Conservation (phyloP, 306 rosid species). For the Leucaena leucocephala region DNA sequence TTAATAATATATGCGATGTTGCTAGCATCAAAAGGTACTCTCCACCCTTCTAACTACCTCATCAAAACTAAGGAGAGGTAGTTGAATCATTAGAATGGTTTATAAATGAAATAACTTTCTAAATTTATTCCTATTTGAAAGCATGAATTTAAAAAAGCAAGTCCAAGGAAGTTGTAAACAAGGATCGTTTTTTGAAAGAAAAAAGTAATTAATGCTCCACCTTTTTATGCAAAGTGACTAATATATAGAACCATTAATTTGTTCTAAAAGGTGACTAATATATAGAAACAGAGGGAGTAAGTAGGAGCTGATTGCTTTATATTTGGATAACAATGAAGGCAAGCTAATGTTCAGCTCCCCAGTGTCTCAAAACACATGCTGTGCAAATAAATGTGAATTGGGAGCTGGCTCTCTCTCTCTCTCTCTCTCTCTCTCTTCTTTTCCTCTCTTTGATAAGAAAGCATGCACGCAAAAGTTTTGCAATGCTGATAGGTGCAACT, state of each 20-base stretch:
- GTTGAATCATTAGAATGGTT: neutral
- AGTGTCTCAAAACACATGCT: slow-evolving; percentile 8
- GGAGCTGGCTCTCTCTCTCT: neutral
- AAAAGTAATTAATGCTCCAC: neutral
- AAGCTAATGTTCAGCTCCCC: slow-evolving; percentile 1
- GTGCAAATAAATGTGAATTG: slow-evolving; percentile 15
- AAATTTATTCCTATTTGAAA: too few relatives aligned
- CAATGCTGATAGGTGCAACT: slow-evolving; percentile 23
- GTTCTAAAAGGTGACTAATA: neutral
- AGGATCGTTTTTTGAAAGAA: neutral
- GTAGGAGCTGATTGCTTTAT: neutral
- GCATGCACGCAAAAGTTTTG: slow-evolving; percentile 19
- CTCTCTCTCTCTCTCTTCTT: too few relatives aligned
- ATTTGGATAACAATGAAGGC: neutral
- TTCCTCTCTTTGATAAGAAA: slow-evolving; percentile 7
- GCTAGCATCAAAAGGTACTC: neutral
- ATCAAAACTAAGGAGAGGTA: neutral
- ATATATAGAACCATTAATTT: neutral
- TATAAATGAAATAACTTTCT: too few relatives aligned
- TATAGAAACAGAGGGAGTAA: too few relatives aligned
- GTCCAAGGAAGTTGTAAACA: neutral
- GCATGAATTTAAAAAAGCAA: too few relatives aligned
- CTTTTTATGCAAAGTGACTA: neutral
- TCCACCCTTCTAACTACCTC: neutral
- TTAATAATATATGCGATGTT: slow-evolving; percentile 26